Evolutionary conservation across 2,329 filamentous ascomycete species (phyloP).

Genomic region (Fusarium hainanense): DNA sequence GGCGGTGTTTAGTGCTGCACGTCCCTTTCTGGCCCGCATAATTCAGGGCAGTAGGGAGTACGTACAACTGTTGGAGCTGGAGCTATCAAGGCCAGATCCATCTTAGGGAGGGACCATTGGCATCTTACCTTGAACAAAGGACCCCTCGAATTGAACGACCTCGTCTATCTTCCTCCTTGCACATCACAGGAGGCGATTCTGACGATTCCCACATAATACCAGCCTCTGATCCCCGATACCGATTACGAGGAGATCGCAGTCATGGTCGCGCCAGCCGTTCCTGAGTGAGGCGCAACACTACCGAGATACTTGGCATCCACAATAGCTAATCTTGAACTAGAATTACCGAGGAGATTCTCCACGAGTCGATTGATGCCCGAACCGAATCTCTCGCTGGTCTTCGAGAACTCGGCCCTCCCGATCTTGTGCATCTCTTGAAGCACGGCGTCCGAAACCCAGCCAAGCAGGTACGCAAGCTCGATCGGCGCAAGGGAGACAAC

Average conservation of each 20-base stretch:
- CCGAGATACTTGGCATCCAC: constrained; percentile 8
- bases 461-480: constrained; percentile 61
- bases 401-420: constrained; percentile 93
- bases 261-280: constrained; percentile 80
- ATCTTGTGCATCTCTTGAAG: constrained; percentile 95
- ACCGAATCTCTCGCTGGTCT: constrained; percentile 88
- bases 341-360: constrained; percentile 91
- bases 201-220: constrained; percentile 2
- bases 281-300: constrained; percentile 67
- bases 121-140: constrained; percentile 34
- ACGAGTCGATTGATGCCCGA: constrained; percentile 91
- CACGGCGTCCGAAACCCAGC: constrained; percentile 67
- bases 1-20: constrained; percentile 41
- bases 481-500: constrained; percentile 25
- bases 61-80: constrained; percentile 23
- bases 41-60: constrained; percentile 15
- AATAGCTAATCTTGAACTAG: constrained; percentile 59
- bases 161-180: constrained; percentile 1
- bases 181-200: constrained; percentile 5
- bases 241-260: constrained; percentile 49
- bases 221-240: constrained; percentile 5
- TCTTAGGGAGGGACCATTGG: constrained; percentile 46
- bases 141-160: constrained; percentile 16
- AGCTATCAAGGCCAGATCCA: constrained; percentile 46
- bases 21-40: constrained; percentile 34